Evolutionary conservation across 352 stramenopile genomes (phyloP), one percentile per base, ranked within the genome.

Genomic region (Phytophthora aleatoria): DNA sequence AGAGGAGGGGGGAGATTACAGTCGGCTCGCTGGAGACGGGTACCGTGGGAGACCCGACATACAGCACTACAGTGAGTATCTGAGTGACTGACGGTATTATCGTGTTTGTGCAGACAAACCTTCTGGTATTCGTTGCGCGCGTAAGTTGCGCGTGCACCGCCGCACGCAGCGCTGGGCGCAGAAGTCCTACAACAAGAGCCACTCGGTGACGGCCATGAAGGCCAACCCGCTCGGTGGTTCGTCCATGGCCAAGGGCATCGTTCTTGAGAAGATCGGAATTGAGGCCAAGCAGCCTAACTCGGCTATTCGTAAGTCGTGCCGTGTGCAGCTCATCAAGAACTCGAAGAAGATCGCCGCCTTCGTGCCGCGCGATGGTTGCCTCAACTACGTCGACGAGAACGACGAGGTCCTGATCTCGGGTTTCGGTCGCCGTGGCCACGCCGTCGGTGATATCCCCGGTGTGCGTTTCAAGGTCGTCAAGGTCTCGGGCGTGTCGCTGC

Each of bases 271-370:
- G 93, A 99, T 99, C 67, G 98, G 98, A 82, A 99, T 99, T 97
- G 98, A 99, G 78, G 97, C 98, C 70, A 99, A 99, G 89, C 98
- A 99, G 91, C 98, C 98, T 58, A 99, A 99, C 95, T 99, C 97
- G 44, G 98, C 98, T 69, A 99, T 99, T 90, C 97, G 98, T 78
- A 99, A 99, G 94, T 99, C 96, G 76, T 97, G 98, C 41, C 97
- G 98, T 85, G 98, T 99, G 63, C 98, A 99, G 88, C 87, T 99
- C 39, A 99, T 99, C 88, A 99, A 99, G 96, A 99, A 99, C 85
- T 98, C 97, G 73, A 99, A 99, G 97, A 99, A 99, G 91, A 99
- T 99, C 82, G 97, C 98, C 26, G 97, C 97, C 64, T 99, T 99
- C 90, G 98, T 99, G 67, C 98, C 98, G 56, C 92, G 97, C 50